A percentile compares a stretch with the other conserved stretches of the same genome.
These are phyloP conservation scores for Cladochytrium replicatum DNA, from an alignment of 192 early-diverging fungal species.

Conservation along the genomic window DNA sequence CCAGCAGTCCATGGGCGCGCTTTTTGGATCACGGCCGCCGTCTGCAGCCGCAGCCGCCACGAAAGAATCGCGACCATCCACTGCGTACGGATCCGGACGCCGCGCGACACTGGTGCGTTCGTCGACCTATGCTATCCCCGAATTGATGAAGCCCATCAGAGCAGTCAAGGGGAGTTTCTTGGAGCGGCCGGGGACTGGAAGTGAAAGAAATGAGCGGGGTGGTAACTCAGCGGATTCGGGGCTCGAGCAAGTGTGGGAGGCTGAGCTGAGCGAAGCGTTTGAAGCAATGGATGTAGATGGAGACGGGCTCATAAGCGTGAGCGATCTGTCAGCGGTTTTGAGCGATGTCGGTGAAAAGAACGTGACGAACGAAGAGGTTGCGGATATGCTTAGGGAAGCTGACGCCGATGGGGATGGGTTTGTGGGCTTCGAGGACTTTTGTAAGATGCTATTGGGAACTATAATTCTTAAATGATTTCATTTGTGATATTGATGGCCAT, in stretches of 20 bases:
- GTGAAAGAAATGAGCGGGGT: constrained; percentile 11
- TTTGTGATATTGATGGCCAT: no score
- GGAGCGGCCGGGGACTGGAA: background rate
- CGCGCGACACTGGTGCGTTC: no score
- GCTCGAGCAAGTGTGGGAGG: constrained; percentile 14
- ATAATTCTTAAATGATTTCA: no score
- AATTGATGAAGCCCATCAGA: no score
- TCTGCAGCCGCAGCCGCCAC: no score
- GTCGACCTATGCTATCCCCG: no score
- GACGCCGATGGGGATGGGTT: constrained; percentile 29
- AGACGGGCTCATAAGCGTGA: constrained; percentile 25
- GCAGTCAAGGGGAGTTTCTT: background rate
- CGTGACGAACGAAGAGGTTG: constrained; percentile 16
- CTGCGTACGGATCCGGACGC: no score
- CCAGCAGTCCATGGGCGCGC: no score
- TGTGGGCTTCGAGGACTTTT: constrained; percentile 32
- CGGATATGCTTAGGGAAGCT: constrained; percentile 31
- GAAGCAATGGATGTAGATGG: constrained; percentile 27
- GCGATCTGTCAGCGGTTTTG: constrained; percentile 18
- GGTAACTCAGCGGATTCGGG: constrained; percentile 7
- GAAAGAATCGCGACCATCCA: no score
- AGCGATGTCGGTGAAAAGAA: constrained; percentile 10
- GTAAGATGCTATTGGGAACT: constrained; percentile 25
- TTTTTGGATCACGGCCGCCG: no score
- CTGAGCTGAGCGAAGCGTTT: constrained; percentile 30